These are phyloP conservation scores for Phaseolus coccineus DNA, from an alignment of 331 rosid genomes.

Conservation along the genomic window DNA sequence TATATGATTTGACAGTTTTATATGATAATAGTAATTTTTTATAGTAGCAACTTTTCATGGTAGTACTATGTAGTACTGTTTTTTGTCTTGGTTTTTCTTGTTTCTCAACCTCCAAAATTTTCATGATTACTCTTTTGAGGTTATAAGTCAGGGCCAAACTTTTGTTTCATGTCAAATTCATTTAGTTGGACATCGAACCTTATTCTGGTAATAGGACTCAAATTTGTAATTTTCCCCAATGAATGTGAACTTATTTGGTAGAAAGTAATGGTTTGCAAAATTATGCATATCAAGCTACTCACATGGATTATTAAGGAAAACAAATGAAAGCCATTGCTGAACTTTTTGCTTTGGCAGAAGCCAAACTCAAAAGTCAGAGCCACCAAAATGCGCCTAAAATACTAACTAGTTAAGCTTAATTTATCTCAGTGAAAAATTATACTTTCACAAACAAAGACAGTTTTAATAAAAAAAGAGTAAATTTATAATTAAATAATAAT, in stretches of 20 bases:
- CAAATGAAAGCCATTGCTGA: neutral
- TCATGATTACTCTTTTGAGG: neutral
- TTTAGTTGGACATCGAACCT: neutral
- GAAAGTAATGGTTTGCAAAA: constrained; percentile 41
- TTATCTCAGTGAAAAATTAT: neutral
- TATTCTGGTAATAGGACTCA: neutral
- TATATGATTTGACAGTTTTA: constrained; percentile 7
- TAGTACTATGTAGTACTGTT: neutral
- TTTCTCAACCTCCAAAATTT: constrained; percentile 10
- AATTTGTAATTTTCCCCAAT: neutral
- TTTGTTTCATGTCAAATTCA: constrained; percentile 4
- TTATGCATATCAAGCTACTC: constrained; percentile 41
- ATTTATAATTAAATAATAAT: too few relatives aligned
- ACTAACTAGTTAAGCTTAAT: neutral
- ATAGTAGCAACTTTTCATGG: neutral
- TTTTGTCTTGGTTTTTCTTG: neutral
- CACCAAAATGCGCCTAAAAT: neutral
- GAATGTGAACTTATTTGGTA: constrained; percentile 36
- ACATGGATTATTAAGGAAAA: constrained; percentile 13
- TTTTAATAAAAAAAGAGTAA: too few relatives aligned
- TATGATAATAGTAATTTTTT: neutral
- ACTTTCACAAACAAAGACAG: too few relatives aligned
- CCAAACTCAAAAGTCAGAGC: constrained; percentile 17
- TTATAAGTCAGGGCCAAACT: neutral
- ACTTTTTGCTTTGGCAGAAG: neutral